Percentiles rank a stretch among this genome's conserved stretches.
Evolutionary conservation across 495 filamentous ascomycete genomes (phyloP).

Genomic region (Daldinia bambusicola): DNA sequence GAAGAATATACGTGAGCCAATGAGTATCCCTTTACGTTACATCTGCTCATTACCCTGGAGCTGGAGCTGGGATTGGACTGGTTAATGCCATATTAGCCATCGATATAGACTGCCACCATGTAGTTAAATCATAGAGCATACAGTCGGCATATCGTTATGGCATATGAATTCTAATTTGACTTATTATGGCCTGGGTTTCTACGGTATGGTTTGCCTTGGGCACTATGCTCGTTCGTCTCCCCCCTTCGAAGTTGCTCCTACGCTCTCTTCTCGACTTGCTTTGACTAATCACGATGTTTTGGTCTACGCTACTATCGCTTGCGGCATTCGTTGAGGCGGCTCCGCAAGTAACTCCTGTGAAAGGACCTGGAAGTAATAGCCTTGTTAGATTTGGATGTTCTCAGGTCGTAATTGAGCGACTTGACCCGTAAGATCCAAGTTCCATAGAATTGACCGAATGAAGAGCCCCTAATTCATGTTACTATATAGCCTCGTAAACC

Average conservation of each 20-base stretch:
- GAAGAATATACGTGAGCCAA: constrained; percentile 34
- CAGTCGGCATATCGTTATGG: constrained; percentile 27
- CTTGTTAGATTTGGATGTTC: constrained; percentile 44
- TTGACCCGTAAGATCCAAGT: constrained; percentile 36
- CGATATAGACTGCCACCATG: constrained; percentile 24
- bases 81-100: constrained; percentile 22
- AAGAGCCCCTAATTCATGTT: constrained; percentile 14
- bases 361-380: constrained; percentile 39
- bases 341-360: constrained; percentile 38
- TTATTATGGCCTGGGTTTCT: constrained; percentile 9
- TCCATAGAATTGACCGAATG: background rate
- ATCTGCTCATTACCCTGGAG: background rate
- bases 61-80: background rate
- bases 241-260: background rate
- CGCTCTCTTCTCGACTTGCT: background rate
- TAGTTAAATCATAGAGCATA: background rate
- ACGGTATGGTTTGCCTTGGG: background rate
- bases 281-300: constrained; percentile 26
- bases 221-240: background rate
- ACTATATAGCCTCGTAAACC: constrained; percentile 36
- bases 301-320: constrained; percentile 26
- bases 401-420: constrained; percentile 44
- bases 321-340: constrained; percentile 22
- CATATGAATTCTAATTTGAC: background rate
- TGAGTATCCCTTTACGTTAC: background rate